phyloP scores from a whole-genome alignment of 192 early-diverging fungal species.

The Pilobolus umbonatus region DNA sequence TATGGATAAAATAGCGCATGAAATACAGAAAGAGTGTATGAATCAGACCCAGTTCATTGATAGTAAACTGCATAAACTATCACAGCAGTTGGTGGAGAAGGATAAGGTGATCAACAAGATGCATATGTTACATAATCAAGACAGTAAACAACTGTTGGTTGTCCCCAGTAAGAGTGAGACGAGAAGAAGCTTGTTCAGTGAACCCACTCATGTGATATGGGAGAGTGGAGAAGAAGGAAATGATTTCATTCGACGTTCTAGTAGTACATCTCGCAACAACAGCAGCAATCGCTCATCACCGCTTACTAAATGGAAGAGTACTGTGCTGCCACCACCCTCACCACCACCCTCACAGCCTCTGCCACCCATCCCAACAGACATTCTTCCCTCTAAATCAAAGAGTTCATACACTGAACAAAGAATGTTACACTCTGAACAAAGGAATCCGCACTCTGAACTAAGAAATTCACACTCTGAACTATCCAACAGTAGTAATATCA shows the following conservation, averaged over 20 bases:
- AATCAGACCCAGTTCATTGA: background rate
- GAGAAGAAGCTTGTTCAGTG: background rate
- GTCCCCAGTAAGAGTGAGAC: background rate
- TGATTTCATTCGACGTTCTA: background rate
- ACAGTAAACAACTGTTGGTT: background rate
- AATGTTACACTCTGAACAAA: too few species aligned
- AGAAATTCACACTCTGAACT: too few species aligned
- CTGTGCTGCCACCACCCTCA: slow-evolving; percentile 2
- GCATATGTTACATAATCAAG: background rate
- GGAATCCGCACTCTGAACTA: too few species aligned
- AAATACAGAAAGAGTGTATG: slow-evolving; percentile 1
- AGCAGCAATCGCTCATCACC: background rate
- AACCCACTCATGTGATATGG: background rate
- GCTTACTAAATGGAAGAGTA: slow-evolving; percentile 1
- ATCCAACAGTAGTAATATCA: too few species aligned
- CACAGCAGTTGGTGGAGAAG: background rate
- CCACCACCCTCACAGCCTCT: slow-evolving; percentile 11
- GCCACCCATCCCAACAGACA: slow-evolving; percentile 9
- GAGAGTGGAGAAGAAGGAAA: background rate
- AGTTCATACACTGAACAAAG: too few species aligned
- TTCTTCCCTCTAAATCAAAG: too few species aligned
- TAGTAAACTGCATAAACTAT: background rate
- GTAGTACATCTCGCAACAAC: background rate
- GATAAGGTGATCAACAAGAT: background rate
- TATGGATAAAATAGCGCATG: background rate